These are phyloP conservation scores for Pichia sp. DNA, from an alignment of 1,139 yeast species.

Conservation along the genomic window DNA sequence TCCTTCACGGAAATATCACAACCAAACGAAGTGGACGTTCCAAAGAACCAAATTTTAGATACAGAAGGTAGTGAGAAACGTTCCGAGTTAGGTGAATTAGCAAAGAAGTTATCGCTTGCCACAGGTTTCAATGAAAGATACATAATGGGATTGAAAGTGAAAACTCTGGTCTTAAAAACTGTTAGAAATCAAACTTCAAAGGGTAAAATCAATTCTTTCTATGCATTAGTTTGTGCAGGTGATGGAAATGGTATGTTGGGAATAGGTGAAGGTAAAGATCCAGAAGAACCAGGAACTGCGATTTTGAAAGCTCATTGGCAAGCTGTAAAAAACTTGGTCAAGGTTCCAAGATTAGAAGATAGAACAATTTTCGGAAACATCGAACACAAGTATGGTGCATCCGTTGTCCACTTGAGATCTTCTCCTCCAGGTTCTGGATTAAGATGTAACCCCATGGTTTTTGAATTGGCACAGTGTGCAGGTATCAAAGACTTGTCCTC, in stretches of 20 bases:
- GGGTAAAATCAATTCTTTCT: constrained; percentile 85
- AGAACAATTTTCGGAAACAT: constrained; percentile 88
- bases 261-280: constrained; percentile 90
- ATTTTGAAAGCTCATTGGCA: constrained; percentile 88
- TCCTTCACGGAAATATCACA: constrained; percentile 26
- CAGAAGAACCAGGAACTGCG: constrained; percentile 74
- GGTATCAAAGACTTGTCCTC: constrained; percentile 94
- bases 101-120: constrained; percentile 58
- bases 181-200: constrained; percentile 92
- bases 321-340: constrained; percentile 80
- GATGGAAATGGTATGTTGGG: constrained; percentile 93
- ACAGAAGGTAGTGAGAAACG: constrained; percentile 23
- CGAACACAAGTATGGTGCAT: constrained; percentile 83
- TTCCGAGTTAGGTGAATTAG: constrained; percentile 37
- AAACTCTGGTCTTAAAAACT: constrained; percentile 68
- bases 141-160: constrained; percentile 59
- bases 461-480: constrained; percentile 89
- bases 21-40: constrained; percentile 26
- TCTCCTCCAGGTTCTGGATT: constrained; percentile 95
- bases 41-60: constrained; percentile 23
- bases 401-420: constrained; percentile 72
- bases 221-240: constrained; percentile 86
- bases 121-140: constrained; percentile 73
- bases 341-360: constrained; percentile 82
- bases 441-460: constrained; percentile 85